These are phyloP conservation scores for Neurospora terricola DNA, from an alignment of 495 filamentous ascomycete genomes.

Conservation along the genomic window DNA sequence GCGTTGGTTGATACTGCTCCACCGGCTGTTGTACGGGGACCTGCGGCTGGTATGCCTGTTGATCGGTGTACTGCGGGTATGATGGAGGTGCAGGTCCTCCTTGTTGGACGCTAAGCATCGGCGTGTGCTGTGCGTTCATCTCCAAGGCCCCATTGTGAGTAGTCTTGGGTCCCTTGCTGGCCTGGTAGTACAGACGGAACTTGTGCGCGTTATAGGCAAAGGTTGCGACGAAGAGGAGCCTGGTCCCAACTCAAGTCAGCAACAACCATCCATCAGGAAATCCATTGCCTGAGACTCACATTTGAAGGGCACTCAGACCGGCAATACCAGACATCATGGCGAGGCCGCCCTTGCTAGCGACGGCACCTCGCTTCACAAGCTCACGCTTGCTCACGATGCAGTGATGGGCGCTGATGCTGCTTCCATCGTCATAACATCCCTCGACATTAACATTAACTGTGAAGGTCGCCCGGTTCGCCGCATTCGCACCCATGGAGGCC, in stretches of 20 bases:
- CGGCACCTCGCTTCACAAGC: constrained; percentile 17
- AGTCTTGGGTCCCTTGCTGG: constrained; percentile 9
- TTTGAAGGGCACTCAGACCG: constrained; percentile 31
- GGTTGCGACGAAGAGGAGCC: constrained; percentile 35
- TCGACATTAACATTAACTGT: constrained; percentile 16
- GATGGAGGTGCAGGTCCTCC: constrained; percentile 3
- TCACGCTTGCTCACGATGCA: constrained; percentile 21
- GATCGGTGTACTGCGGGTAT: constrained; percentile 17
- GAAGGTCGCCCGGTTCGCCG: constrained; percentile 31
- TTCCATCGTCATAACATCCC: constrained; percentile 29
- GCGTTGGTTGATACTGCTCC: constrained; percentile 11
- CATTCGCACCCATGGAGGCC: constrained; percentile 34
- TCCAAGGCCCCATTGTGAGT: constrained; percentile 23
- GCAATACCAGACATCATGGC: constrained; percentile 29
- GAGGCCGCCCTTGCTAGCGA: constrained; percentile 19
- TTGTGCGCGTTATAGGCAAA: constrained; percentile 33
- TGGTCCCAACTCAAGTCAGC: background rate
- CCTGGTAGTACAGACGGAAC: constrained; percentile 29
- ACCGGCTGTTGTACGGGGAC: background rate
- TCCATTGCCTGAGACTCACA: constrained; percentile 13
- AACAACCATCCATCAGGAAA: background rate
- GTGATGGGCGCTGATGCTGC: constrained; percentile 23
- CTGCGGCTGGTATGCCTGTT: constrained; percentile 7
- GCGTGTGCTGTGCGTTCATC: constrained; percentile 23
- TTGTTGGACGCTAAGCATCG: constrained; percentile 19